A percentile compares a stretch with the other conserved stretches of the same genome.
These are phyloP conservation scores for Paraphysoderma sedebokerense DNA, from an alignment of 371 early-diverging fungal species.

Conservation along the genomic window DNA sequence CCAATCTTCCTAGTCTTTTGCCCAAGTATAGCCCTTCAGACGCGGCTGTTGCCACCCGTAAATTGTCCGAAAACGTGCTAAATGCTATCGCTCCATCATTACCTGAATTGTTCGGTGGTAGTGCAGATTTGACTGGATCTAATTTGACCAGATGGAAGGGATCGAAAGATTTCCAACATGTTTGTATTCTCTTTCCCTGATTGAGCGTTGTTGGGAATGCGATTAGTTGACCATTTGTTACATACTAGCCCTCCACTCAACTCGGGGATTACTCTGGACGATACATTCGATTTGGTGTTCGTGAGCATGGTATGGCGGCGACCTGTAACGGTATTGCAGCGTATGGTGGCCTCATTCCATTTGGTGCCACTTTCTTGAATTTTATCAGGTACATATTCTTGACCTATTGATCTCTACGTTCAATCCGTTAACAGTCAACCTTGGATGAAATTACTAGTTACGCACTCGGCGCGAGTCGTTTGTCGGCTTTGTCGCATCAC, in stretches of 20 bases:
- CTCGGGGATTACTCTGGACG: slow-evolving; percentile 73
- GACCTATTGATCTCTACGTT: no score
- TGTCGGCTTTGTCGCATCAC: slow-evolving; percentile 73
- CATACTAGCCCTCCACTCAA: slow-evolving; percentile 26
- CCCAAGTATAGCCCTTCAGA: slow-evolving; percentile 67
- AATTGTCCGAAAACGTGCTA: slow-evolving; percentile 65
- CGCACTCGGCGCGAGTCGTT: slow-evolving; percentile 75
- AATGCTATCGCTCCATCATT: slow-evolving; percentile 57
- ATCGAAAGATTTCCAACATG: slow-evolving; percentile 89
- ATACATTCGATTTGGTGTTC: slow-evolving; percentile 93
- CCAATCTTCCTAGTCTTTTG: slow-evolving; percentile 46
- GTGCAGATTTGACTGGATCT: slow-evolving; percentile 97
- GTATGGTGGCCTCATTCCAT: slow-evolving; percentile 81
- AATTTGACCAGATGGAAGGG: slow-evolving; percentile 90
- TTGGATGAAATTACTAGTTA: slow-evolving; percentile 25
- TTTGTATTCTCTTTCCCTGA: background rate
- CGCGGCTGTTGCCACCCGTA: slow-evolving; percentile 76
- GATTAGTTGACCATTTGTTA: slow-evolving; percentile 4
- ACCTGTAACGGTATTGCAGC: slow-evolving; percentile 89
- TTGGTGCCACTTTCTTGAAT: slow-evolving; percentile 93
- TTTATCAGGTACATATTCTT: slow-evolving; percentile 53
- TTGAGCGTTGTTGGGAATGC: slow-evolving; percentile 1
- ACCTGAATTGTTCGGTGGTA: slow-evolving; percentile 91
- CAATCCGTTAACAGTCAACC: background rate
- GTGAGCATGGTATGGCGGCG: slow-evolving; percentile 98